These are phyloP conservation scores for Aspergillus sergii DNA, from an alignment of 2,329 filamentous ascomycete genomes.

Conservation along the genomic window DNA sequence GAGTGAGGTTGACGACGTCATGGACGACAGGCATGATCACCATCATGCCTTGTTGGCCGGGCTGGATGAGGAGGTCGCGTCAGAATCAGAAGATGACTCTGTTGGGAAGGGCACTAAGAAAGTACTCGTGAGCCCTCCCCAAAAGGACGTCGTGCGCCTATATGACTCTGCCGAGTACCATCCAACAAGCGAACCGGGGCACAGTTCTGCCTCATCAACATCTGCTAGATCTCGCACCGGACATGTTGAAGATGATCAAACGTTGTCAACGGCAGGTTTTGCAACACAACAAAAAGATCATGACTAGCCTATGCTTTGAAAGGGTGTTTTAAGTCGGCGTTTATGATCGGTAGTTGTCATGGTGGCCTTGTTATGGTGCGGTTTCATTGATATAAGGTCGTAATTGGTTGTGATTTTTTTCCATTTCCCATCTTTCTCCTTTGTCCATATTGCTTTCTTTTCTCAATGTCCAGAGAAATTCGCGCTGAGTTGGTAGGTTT, in stretches of 20 bases:
- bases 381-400: not conserved
- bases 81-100: constrained; percentile 35
- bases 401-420: not conserved
- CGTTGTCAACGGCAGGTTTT: constrained; percentile 14
- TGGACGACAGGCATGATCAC: constrained; percentile 37
- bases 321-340: constrained; percentile 11
- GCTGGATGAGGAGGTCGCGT: constrained; percentile 34
- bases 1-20: constrained; percentile 33
- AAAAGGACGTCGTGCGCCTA: constrained; percentile 22
- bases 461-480: not conserved
- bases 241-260: constrained; percentile 17
- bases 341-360: not conserved
- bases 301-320: constrained; percentile 10
- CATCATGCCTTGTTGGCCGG: constrained; percentile 38
- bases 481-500: not conserved
- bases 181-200: constrained; percentile 27
- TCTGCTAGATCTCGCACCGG: constrained; percentile 27
- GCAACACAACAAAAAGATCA: constrained; percentile 15
- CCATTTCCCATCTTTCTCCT: not conserved
- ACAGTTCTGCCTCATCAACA: constrained; percentile 28
- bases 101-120: constrained; percentile 17
- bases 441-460: not conserved
- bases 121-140: constrained; percentile 13
- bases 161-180: constrained; percentile 36
- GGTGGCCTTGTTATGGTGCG: not conserved